Conservation (phyloP, 148 eudicot genomes). For the Chenopodium quinoa region DNA sequence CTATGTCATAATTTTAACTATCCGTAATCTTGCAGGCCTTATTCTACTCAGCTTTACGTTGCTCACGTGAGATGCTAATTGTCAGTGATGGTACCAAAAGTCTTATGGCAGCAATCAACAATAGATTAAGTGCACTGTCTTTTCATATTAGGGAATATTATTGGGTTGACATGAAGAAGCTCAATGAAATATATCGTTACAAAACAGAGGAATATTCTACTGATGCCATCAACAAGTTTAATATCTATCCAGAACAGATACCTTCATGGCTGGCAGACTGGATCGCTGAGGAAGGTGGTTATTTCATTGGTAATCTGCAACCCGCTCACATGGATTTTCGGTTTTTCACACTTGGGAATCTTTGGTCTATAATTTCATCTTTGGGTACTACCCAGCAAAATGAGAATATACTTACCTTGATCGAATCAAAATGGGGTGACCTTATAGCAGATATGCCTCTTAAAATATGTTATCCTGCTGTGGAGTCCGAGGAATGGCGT, state of each 20-base stretch:
- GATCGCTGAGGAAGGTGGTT: slow-evolving; percentile 79
- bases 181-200: slow-evolving; percentile 90
- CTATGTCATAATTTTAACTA: slow-evolving; percentile 9
- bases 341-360: slow-evolving; percentile 79
- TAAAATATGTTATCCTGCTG: slow-evolving; percentile 88
- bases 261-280: slow-evolving; percentile 93
- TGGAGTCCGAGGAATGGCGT: slow-evolving; percentile 88
- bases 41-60: slow-evolving; percentile 81
- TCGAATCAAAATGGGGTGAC: slow-evolving; percentile 93
- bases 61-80: slow-evolving; percentile 74
- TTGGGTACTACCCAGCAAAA: slow-evolving; percentile 64
- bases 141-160: slow-evolving; percentile 88
- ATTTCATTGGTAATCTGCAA: slow-evolving; percentile 79
- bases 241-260: slow-evolving; percentile 88
- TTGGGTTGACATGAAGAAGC: slow-evolving; percentile 80
- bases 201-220: slow-evolving; percentile 90
- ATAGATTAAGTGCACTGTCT: slow-evolving; percentile 68
- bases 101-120: slow-evolving; percentile 61
- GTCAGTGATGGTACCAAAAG: slow-evolving; percentile 66
- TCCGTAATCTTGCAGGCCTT: slow-evolving; percentile 46
- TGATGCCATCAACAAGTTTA: slow-evolving; percentile 83
- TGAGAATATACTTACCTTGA: slow-evolving; percentile 66
- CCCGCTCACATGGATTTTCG: slow-evolving; percentile 95
- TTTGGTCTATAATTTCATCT: slow-evolving; percentile 75
- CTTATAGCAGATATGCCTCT: slow-evolving; percentile 79